Evolutionary conservation across 2,329 filamentous ascomycete genomes (phyloP), one percentile per base, ranked within the genome.

Genomic region (Scedosporium boydii): DNA sequence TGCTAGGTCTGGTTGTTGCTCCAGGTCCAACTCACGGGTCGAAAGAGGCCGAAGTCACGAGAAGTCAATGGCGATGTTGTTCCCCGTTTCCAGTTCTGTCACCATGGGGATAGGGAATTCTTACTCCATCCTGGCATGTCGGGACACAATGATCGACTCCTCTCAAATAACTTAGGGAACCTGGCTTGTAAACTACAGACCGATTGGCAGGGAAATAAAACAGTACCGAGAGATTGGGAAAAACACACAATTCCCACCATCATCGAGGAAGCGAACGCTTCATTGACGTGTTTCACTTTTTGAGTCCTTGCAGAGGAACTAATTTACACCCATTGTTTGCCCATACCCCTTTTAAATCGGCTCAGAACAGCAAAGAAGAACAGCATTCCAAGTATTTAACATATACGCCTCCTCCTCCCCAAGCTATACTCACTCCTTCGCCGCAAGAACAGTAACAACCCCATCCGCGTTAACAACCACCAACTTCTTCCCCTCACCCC

Each of bases 391-490:
- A 63, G 23, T 60, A 26, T 26, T 21, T 12, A 44, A 60, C 34
- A 4, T 51, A 55, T 60, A 26, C 34, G 27, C 56, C 56, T 41
- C 56, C 34, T 27, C 34, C 23, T n/a, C 53, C 53, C 10, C 12
- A 23, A 34, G 1, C 21, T 44, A 48, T 44, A 10, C 26, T 67
- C 70, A 74, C 72, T 81, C 81, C 73, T 83, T 79, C 61, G 77
- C 73, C 58, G 82, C 81, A 66, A 96, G 77, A 66, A 95, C 82
- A 64, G 84, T 90, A 61, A 98, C 75, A 56, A 86, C 83, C 16
- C 93, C 93, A 59, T 93, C 88, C 16, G 77, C 80, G 69, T 89
- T 90, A 66, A 96, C 80, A 18, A 87, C 82, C 60, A 96, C 79
- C 68, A 98, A 78, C 68, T 85, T 88, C 73, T 86, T 87, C 10